Percentiles rank a stretch among this genome's conserved stretches.
Conservation (phyloP, 2,329 filamentous ascomycete species). For the Pseudogymnoascus sp. region DNA sequence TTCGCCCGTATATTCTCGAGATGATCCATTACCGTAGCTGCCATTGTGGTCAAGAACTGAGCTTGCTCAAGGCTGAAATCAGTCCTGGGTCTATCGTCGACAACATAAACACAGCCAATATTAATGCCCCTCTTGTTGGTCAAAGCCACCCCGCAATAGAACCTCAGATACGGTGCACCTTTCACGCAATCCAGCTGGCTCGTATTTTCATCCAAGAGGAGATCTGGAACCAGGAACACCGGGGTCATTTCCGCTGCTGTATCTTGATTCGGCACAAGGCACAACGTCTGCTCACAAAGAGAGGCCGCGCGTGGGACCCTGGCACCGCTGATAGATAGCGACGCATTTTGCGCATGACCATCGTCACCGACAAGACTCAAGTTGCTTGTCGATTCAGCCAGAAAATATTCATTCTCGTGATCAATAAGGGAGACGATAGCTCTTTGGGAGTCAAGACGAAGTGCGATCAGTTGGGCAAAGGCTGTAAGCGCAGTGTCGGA, state of each 20-base stretch:
- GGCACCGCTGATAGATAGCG: slow-evolving; percentile 18
- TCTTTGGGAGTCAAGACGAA: slow-evolving; percentile 37
- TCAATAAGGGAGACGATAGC: slow-evolving; percentile 39
- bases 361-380: slow-evolving; percentile 28
- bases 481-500: slow-evolving; percentile 36
- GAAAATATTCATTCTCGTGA: slow-evolving; percentile 35
- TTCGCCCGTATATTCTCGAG: neutral
- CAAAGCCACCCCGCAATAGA: slow-evolving; percentile 23
- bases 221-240: slow-evolving; percentile 18
- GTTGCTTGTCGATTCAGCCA: slow-evolving; percentile 41
- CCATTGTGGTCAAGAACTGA: neutral
- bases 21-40: neutral
- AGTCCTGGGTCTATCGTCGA: slow-evolving; percentile 15
- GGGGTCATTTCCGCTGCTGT: slow-evolving; percentile 15
- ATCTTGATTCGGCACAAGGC: slow-evolving; percentile 14
- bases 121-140: slow-evolving; percentile 22
- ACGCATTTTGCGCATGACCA: slow-evolving; percentile 17
- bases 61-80: neutral
- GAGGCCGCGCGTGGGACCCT: slow-evolving; percentile 16
- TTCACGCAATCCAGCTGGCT: slow-evolving; percentile 19
- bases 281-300: slow-evolving; percentile 24
- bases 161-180: slow-evolving; percentile 18
- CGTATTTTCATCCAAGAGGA: slow-evolving; percentile 17
- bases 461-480: slow-evolving; percentile 38
- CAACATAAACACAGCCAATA: slow-evolving; percentile 22